Evolutionary conservation across 306 rosid species (phyloP).

Genomic region (Glycine soja): DNA sequence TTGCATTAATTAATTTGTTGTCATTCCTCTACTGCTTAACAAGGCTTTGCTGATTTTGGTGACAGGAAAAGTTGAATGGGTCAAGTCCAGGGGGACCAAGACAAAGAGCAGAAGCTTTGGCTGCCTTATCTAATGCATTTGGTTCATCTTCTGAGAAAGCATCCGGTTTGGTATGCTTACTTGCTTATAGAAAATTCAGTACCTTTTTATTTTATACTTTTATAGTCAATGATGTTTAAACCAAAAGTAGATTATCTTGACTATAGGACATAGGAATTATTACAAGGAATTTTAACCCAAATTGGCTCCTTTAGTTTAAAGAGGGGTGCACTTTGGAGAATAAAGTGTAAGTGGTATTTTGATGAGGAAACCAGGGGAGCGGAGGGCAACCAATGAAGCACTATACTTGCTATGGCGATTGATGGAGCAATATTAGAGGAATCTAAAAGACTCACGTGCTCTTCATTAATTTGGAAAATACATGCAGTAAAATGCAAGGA

Average conservation of each 20-base stretch:
- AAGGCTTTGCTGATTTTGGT: constrained; percentile 34
- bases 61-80: constrained; percentile 57
- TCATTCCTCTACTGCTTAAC: constrained; percentile 15
- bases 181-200: constrained; percentile 19
- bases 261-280: not conserved
- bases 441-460: not conserved
- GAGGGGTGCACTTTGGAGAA: constrained; percentile 7
- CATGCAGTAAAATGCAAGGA: not conserved
- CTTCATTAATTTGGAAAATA: not conserved
- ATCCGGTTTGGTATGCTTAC: constrained; percentile 44
- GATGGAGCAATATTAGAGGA: not conserved
- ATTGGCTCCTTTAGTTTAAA: constrained; percentile 2
- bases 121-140: constrained; percentile 71
- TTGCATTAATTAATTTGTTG: constrained; percentile 1
- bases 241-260: not conserved
- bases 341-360: not conserved
- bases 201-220: not conserved
- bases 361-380: constrained; percentile 15
- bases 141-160: constrained; percentile 64
- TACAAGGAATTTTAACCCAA: not conserved
- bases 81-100: constrained; percentile 57
- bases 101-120: constrained; percentile 65
- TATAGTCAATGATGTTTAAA: not conserved
- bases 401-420: not conserved
- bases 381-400: not conserved